Percentiles rank a stretch among this genome's conserved stretches.
These are phyloP conservation scores for Globisporangium irregulare DNA, from an alignment of 352 stramenopile genomes.

Conservation along the genomic window DNA sequence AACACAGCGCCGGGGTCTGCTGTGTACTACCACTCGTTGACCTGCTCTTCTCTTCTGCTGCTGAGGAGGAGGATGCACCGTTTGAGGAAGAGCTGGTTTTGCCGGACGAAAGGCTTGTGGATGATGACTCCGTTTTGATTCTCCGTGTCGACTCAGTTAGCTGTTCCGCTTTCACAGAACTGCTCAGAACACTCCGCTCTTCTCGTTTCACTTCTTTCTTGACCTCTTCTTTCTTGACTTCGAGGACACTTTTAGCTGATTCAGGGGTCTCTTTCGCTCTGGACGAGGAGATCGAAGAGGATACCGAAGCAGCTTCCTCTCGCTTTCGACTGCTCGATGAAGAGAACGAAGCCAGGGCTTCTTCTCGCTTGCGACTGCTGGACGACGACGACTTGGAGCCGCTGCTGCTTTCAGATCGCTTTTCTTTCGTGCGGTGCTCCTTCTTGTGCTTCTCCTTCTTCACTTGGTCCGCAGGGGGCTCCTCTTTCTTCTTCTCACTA, in stretches of 20 bases:
- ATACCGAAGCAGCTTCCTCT: conserved; percentile 2
- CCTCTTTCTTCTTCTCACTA: conserved; percentile 17
- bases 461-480: conserved; percentile 12
- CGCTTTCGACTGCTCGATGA: neutral
- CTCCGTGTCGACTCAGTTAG: neutral
- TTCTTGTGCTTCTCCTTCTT: conserved; percentile 29
- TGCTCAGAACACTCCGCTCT: conserved; percentile 9
- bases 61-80: conserved; percentile 1
- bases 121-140: conserved; percentile 13
- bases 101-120: conserved; percentile 19
- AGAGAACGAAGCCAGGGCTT: neutral
- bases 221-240: conserved; percentile 16
- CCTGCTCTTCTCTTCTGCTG: conserved; percentile 16
- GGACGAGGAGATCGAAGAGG: conserved; percentile 2
- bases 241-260: neutral
- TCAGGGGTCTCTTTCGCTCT: neutral
- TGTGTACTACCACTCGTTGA: conserved; percentile 3
- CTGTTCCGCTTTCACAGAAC: conserved; percentile 8
- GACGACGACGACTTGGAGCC: conserved; percentile 7
- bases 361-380: conserved; percentile 5
- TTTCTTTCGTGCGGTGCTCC: conserved; percentile 12
- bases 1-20: conserved; percentile 30
- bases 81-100: conserved; percentile 25
- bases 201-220: conserved; percentile 10
- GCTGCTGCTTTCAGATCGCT: conserved; percentile 15